Evolutionary conservation across 2,329 filamentous ascomycete genomes (phyloP).

Genomic region (Cordyceps javanica): DNA sequence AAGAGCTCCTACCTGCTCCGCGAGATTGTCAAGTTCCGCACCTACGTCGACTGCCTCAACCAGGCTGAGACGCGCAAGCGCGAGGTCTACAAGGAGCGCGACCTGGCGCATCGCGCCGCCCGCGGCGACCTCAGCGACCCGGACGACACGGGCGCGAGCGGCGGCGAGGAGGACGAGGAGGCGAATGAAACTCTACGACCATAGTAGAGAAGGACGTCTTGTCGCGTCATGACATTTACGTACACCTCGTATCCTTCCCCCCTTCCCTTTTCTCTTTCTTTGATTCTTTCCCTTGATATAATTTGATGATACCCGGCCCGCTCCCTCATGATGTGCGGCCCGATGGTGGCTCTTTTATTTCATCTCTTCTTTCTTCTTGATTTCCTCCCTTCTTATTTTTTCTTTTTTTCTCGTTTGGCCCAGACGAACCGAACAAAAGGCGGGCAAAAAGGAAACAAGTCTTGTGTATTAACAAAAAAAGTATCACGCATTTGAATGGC

Average conservation of each 20-base stretch:
- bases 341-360: neutral
- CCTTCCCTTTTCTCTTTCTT: neutral
- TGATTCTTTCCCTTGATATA: neutral
- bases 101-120: conserved; percentile 43
- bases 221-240: neutral
- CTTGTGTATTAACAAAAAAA: neutral
- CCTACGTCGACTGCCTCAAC: conserved; percentile 81
- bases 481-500: neutral
- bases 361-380: neutral
- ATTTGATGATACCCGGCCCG: neutral
- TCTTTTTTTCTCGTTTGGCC: neutral
- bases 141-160: conserved; percentile 25
- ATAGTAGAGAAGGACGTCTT: conserved; percentile 15
- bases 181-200: conserved; percentile 30
- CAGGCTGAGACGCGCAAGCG: conserved; percentile 63
- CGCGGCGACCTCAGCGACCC: conserved; percentile 39
- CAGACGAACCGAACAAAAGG: neutral
- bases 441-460: neutral
- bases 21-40: conserved; percentile 95
- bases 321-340: neutral
- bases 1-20: conserved; percentile 87
- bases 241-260: neutral
- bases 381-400: neutral
- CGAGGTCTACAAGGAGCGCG: conserved; percentile 62
- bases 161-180: conserved; percentile 23